These are phyloP conservation scores for Pyrrhoderma noxium DNA, from an alignment of 1,284 basidiomycete species.

Conservation along the genomic window DNA sequence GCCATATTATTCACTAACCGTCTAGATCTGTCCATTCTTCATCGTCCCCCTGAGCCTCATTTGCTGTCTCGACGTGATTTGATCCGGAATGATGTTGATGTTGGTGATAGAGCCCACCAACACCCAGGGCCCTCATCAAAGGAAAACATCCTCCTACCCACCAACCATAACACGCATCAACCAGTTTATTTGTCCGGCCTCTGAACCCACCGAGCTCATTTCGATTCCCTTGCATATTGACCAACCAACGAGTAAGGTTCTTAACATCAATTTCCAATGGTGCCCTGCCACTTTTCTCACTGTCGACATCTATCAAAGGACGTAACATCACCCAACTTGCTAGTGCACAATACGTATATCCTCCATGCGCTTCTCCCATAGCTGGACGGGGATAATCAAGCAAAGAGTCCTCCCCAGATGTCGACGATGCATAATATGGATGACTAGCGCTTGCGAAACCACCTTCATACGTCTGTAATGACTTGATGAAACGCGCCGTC, in stretches of 20 bases:
- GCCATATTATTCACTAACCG: conserved; percentile 33
- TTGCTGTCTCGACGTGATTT: no score
- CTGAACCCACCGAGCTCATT: conserved; percentile 89
- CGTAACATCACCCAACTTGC: conserved; percentile 78
- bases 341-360: conserved; percentile 91
- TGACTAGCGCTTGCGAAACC: conserved; percentile 86
- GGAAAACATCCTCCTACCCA: conserved; percentile 93
- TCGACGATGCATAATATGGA: conserved; percentile 41
- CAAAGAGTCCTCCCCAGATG: conserved; percentile 26
- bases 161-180: conserved; percentile 99
- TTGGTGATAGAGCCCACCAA: conserved; percentile 31
- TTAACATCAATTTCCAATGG: conserved; percentile 49
- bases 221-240: conserved; percentile 78
- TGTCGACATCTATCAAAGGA: conserved; percentile 35
- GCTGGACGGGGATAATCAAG: conserved; percentile 47
- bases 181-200: conserved; percentile 94
- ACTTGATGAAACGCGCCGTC: conserved; percentile 56
- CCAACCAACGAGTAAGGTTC: conserved; percentile 75
- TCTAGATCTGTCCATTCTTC: conserved; percentile 58
- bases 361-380: conserved; percentile 94
- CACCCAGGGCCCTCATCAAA: conserved; percentile 65
- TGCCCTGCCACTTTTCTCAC: conserved; percentile 1
- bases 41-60: no score
- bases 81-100: no score
- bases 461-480: conserved; percentile 97